Evolutionary conservation across 495 filamentous ascomycete genomes (phyloP).

Genomic region (Acidiella bohemica): DNA sequence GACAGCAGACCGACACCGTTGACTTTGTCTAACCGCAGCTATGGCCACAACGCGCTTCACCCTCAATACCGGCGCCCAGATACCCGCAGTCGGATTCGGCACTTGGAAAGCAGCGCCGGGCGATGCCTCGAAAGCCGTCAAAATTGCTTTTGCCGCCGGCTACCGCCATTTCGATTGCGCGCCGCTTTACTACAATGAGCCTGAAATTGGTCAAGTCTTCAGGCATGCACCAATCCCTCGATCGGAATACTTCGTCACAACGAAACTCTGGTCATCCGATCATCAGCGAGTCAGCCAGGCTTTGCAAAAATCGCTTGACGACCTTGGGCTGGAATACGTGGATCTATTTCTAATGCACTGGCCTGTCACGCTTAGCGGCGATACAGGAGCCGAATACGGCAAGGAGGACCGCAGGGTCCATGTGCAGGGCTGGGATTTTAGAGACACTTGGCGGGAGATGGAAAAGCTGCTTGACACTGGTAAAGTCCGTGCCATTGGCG

Average conservation of each 20-base stretch:
- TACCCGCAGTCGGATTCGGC: conserved; percentile 13
- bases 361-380: no score
- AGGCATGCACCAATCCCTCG: conserved; percentile 26
- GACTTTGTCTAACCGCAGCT: no score
- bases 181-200: conserved; percentile 33
- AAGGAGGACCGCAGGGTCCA: no score
- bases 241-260: conserved; percentile 10
- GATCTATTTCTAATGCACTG: background rate
- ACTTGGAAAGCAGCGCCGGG: conserved; percentile 7
- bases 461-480: conserved; percentile 43
- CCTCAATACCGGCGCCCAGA: conserved; percentile 12
- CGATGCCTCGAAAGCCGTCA: conserved; percentile 33
- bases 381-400: no score
- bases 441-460: conserved; percentile 36
- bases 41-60: no score
- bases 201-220: conserved; percentile 37
- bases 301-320: background rate
- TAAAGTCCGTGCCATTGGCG: conserved; percentile 43
- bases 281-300: background rate
- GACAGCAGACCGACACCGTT: no score
- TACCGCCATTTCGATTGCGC: conserved; percentile 30
- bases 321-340: no score
- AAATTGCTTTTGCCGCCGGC: conserved; percentile 23
- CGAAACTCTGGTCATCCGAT: background rate
- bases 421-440: no score